Conservation (phyloP, 2,329 filamentous ascomycete genomes). For the Cordyceps farinosa region DNA sequence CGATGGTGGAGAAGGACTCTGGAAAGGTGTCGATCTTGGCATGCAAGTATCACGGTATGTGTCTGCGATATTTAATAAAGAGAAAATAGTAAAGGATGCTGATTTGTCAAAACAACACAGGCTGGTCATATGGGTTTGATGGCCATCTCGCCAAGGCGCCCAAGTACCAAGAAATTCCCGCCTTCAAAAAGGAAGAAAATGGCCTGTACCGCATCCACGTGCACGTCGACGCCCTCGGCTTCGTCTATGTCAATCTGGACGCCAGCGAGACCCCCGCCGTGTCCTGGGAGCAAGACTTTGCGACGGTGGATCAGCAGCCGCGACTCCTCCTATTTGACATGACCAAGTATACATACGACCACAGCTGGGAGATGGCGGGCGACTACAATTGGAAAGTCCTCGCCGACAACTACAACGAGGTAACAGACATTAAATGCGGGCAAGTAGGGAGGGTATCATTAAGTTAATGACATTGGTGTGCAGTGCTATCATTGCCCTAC, state of each 20-base stretch:
- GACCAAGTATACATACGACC: slow-evolving; percentile 27
- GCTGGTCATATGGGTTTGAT: slow-evolving; percentile 43
- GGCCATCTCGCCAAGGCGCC: slow-evolving; percentile 45
- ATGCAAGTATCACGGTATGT: slow-evolving; percentile 20
- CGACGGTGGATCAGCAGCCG: slow-evolving; percentile 24
- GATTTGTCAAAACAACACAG: slow-evolving; percentile 19
- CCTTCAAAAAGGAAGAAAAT: slow-evolving; percentile 40
- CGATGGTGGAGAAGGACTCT: slow-evolving; percentile 21
- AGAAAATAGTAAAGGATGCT: no score
- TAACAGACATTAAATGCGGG: no score
- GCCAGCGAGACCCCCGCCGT: slow-evolving; percentile 33
- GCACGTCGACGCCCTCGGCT: slow-evolving; percentile 42
- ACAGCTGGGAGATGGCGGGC: slow-evolving; percentile 33
- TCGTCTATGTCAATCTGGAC: slow-evolving; percentile 51
- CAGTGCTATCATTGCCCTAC: slow-evolving; percentile 50
- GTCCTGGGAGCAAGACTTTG: slow-evolving; percentile 42
- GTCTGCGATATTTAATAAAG: no score
- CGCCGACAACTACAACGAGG: slow-evolving; percentile 47
- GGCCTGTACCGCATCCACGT: slow-evolving; percentile 45
- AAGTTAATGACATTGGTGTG: not conserved
- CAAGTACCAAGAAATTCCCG: slow-evolving; percentile 36
- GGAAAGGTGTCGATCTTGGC: slow-evolving; percentile 21
- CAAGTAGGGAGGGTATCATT: no score
- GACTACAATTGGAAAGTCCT: slow-evolving; percentile 40
- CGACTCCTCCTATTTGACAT: slow-evolving; percentile 26